Evolutionary conservation across 345 rosid species (phyloP).

Genomic region (Eucalyptus cladocalyx): DNA sequence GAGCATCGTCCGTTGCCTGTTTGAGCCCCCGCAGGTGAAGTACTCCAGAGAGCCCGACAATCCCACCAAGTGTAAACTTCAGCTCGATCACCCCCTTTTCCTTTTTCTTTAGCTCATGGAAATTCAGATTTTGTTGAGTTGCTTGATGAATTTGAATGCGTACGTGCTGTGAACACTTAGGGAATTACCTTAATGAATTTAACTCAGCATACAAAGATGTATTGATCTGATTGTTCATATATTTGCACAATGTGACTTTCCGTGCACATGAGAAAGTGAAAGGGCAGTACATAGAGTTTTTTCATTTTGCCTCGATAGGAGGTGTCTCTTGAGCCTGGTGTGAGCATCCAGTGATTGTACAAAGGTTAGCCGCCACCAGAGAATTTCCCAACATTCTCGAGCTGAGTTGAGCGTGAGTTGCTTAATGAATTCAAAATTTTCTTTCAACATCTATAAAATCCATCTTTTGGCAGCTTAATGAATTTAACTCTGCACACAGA

Average conservation of each 20-base stretch:
- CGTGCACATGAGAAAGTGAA: not conserved
- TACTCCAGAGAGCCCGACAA: conserved; percentile 11
- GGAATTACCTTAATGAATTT: too few relatives aligned
- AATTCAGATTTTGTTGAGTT: too few relatives aligned
- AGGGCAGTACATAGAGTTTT: not conserved
- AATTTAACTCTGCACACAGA: not conserved
- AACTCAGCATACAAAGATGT: too few relatives aligned
- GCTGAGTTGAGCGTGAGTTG: not conserved
- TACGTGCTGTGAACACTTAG: too few relatives aligned
- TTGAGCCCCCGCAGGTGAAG: conserved; percentile 31
- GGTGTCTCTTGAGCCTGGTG: not conserved
- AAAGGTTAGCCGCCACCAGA: not conserved
- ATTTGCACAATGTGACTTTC: not conserved
- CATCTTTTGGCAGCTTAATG: not conserved
- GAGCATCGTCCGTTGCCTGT: not conserved
- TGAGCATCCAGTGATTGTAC: not conserved
- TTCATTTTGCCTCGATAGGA: not conserved
- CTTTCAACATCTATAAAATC: not conserved
- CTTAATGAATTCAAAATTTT: not conserved
- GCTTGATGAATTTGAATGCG: too few relatives aligned
- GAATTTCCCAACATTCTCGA: not conserved
- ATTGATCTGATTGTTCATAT: not conserved
- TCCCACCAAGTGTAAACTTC: too few relatives aligned
- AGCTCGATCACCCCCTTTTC: too few relatives aligned
- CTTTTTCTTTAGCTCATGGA: too few relatives aligned